Base-by-base conservation (phyloP, 176 grass and related monocot genomes). In the Aegilops sharonensis region DNA sequence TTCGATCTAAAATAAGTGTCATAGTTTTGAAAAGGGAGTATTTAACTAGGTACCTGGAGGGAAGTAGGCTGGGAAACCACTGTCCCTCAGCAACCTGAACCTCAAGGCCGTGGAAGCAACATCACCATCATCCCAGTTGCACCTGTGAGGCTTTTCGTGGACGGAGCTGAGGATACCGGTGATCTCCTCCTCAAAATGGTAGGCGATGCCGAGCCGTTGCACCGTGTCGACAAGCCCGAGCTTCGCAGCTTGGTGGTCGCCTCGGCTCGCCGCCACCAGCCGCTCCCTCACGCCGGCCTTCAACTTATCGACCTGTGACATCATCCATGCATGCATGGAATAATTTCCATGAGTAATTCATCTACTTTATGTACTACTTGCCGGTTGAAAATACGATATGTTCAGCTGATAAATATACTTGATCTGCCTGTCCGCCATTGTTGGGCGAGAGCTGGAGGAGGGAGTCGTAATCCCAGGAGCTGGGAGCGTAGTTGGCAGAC, bases 161-260 rank as follows among this genome's bases (percentile, higher is more conserved):
- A 85, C n/a, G 5, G 87, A 83, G 9, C 9, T 69, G 36, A 89
- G 84, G 20, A 83, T 59, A n/a, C 20, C 13, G 24, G 11, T 25
- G 45, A 94, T 86, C 48, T 92, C 87, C 11, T 75, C 29, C 4
- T 89, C 72, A 2, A 94, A 94, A 50, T 88, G 92, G 81, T 89
- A 88, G 3, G 90, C 77, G 14, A 92, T n/a, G 20, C 87, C 87
- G 0, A 94, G 92, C 64, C 87, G 85, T 82, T 90, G 87, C 65
- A 90, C 21, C 0, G 71, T 85, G 18, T 94, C 89, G 5, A 92
- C 67, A 15, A 85, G 77, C 30, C 40, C 27, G 56, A 92, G 87
- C 54, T 59, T 91, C 0, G 80, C 25, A 12, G 63, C 20, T 1
- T 52, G 36, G 47, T 75, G 78, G 3, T 11, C 8, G 37, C 4